Evolutionary conservation across 441 rosid genomes (phyloP).

Genomic region (Erysimum pusillum): DNA sequence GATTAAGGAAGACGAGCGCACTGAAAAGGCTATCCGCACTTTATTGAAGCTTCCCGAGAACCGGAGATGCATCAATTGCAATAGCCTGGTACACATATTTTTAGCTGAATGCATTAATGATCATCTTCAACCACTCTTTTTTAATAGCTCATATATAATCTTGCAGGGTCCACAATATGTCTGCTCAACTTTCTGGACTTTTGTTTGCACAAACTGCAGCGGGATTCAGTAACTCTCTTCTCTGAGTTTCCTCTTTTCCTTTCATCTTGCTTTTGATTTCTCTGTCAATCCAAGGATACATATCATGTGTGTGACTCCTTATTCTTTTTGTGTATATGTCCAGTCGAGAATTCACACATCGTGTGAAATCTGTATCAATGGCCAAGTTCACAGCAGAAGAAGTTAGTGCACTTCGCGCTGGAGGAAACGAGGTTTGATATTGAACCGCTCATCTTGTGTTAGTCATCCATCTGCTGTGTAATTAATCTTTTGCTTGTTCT

Average conservation of each 20-base stretch:
- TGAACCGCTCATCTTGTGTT: not conserved
- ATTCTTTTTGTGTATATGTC: slow-evolving; percentile 4
- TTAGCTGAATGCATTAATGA: not conserved
- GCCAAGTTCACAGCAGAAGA: slow-evolving; percentile 88
- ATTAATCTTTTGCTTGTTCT: slow-evolving; percentile 15
- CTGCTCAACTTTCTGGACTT: slow-evolving; percentile 88
- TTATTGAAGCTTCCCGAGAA: slow-evolving; percentile 83
- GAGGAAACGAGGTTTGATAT: slow-evolving; percentile 82
- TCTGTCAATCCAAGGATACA: not conserved
- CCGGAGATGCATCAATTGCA: slow-evolving; percentile 87
- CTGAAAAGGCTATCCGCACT: slow-evolving; percentile 72
- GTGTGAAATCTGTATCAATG: slow-evolving; percentile 92
- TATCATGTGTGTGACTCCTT: slow-evolving; percentile 20
- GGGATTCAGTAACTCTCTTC: slow-evolving; percentile 76
- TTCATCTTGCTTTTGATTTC: slow-evolving; percentile 2
- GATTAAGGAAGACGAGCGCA: slow-evolving; percentile 75
- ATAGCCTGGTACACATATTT: slow-evolving; percentile 62
- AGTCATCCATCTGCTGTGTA: not conserved
- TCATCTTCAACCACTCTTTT: not conserved
- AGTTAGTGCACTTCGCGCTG: slow-evolving; percentile 81
- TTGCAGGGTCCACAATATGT: slow-evolving; percentile 95
- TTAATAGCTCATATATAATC: no score
- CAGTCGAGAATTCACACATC: slow-evolving; percentile 93
- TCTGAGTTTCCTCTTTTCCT: not conserved
- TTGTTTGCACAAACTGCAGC: slow-evolving; percentile 90